Base-by-base conservation (phyloP, 768 basidiomycete genomes). In the Kwoniella europaea region DNA sequence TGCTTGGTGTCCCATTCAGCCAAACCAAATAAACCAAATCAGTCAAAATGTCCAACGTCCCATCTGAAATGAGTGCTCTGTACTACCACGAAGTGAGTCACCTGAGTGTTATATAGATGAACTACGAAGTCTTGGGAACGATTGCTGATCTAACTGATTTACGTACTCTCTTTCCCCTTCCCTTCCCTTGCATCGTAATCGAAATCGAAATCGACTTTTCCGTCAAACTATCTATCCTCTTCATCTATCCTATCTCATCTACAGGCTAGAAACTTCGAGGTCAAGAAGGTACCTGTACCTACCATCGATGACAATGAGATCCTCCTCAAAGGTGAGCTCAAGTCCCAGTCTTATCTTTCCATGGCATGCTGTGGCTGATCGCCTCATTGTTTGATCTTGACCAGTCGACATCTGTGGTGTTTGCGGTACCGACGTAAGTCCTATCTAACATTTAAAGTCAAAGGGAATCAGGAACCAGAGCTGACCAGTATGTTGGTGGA, bases 211-310 rank as follows among this genome's bases (percentile, higher is more conserved):
- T 61, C 57, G 41, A 35, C 56, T 46, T 24, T 24, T 24, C 24
- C 24, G 24, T 24, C 56, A 10, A 27, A 61, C 27, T 41, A 15
- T 24, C 60, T 60, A 44, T 60, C 75, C 41, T 42, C 55, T 43
- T 66, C 27, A 44, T 43, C 24, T 41, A 60, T n/a, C 54, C 22
- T 53, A 52, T 58, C 57, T 16, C 60, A 12, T 41, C 56, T 42
- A 43, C 68, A 91, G 90, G 88, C 91, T 65, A 84, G 85, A 76
- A 82, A 91, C 61, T 92, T 92, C 74, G 88, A 88, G 67, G 86
- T 92, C 68, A 89, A 86, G 75, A 84, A 88, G 50, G 90, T 92
- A 9, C 89, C 90, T 4, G 88, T 91, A 66, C 91, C 91, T 7
- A 69, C 87, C 68, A 85, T 88, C 69, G 87, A 87, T 43, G 89